Percentiles rank a stretch among this genome's conserved stretches.
These are phyloP conservation scores for Coniferiporia weirii DNA, from an alignment of 1,284 basidiomycete genomes.

Conservation along the genomic window DNA sequence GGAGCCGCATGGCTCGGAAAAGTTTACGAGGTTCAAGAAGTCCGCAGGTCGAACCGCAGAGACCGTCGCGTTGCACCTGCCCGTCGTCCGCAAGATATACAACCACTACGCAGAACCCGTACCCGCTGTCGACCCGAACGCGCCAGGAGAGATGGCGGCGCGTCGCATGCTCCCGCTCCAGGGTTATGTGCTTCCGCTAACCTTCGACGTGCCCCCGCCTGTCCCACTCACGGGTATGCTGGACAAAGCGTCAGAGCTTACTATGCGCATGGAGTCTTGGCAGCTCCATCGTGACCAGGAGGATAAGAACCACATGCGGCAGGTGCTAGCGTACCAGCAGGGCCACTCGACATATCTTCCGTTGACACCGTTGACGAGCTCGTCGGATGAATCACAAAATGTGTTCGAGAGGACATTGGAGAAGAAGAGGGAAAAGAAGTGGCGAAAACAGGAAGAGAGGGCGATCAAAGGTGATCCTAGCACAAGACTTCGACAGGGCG, in stretches of 20 bases:
- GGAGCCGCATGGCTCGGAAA: not conserved
- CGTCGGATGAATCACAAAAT: not conserved
- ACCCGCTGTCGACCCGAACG: not conserved
- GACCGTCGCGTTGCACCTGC: not conserved
- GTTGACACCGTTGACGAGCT: not conserved
- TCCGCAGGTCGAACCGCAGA: not conserved
- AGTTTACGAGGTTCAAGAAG: not conserved
- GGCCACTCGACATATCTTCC: not conserved
- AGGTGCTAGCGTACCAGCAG: not conserved
- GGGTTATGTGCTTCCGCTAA: not conserved
- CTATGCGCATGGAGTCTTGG: not conserved
- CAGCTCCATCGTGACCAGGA: not conserved
- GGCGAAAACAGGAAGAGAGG: not conserved
- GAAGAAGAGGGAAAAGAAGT: not conserved
- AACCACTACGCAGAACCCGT: not conserved
- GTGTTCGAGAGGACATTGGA: not conserved
- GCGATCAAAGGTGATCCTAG: not conserved
- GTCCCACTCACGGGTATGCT: not conserved
- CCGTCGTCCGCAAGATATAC: not conserved
- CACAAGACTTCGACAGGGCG: not conserved
- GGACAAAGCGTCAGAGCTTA: not conserved
- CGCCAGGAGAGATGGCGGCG: not conserved
- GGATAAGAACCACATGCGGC: not conserved
- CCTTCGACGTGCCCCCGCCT: not conserved
- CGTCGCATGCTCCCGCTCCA: not conserved